Percentiles rank a stretch among this genome's conserved stretches.
These are phyloP conservation scores for Crucibulum laeve DNA, from an alignment of 768 basidiomycete species.

Conservation along the genomic window DNA sequence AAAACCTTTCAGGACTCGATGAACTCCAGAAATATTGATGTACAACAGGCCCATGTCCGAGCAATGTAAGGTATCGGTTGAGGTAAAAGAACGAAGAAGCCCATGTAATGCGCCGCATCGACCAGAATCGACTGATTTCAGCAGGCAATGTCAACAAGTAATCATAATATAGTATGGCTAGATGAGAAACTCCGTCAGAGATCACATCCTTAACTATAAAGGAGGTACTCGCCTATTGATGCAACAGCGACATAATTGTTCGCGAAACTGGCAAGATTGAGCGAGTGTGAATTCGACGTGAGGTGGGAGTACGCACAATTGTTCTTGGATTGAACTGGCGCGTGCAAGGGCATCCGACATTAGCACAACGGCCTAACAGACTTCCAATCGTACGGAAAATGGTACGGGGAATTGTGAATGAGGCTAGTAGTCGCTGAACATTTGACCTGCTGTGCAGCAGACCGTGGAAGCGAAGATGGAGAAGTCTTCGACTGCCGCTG, in stretches of 20 bases:
- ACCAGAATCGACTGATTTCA: constrained; percentile 36
- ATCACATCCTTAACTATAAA: neutral
- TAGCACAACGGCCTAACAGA: neutral
- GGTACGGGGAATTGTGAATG: too few species aligned
- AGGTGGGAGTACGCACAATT: too few species aligned
- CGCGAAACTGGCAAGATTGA: neutral
- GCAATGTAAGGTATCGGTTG: constrained; percentile 38
- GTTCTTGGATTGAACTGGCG: neutral
- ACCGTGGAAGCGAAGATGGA: too few species aligned
- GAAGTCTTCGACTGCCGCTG: too few species aligned
- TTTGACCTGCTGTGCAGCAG: too few species aligned
- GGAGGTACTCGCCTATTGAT: neutral
- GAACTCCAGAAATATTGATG: constrained; percentile 27
- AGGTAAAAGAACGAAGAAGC: constrained; percentile 34
- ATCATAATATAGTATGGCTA: constrained; percentile 29
- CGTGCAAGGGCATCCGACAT: neutral
- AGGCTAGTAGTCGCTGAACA: too few species aligned
- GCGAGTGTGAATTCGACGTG: neutral
- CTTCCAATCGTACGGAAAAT: neutral
- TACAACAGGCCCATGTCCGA: constrained; percentile 33
- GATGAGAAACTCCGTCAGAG: neutral
- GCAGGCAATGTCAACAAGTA: constrained; percentile 31
- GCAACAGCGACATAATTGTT: neutral
- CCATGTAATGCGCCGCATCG: constrained; percentile 18
- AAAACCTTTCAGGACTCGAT: constrained; percentile 13